Evolutionary conservation across 306 rosid species (phyloP), one percentile per base, ranked within the genome.

Genomic region (Trifolium dubium): DNA sequence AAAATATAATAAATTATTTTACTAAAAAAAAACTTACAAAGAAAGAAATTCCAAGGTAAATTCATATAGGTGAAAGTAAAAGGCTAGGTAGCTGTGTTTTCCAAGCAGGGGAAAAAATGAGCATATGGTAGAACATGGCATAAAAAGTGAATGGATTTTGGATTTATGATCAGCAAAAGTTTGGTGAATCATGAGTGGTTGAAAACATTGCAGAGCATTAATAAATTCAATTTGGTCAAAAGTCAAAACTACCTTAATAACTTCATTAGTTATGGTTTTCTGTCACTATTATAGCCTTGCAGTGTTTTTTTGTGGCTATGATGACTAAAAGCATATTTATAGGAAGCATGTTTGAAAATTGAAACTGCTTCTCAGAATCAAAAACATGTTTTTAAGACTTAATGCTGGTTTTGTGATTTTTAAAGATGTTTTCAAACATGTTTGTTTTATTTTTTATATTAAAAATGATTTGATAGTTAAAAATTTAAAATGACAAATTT

Each of bases 151-250:
- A 58, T 64, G 44, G 15, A 28, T 72, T 50, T 72, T 84, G 73
- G 66, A 5, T 61, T 53, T 17, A 43, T 55, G 69, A 23, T 72
- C 15, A 66, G 76, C 69, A 68, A 31, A 49, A 47, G 46, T 29
- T 53, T 60, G 71, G 61, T 28, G 56, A 23, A 64, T 68, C 29
- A 60, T 56, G 81, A 72, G 67, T 75, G 70, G 73, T 61, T 76
- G 64, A 72, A 69, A 71, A 39, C 31, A 47, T 59, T 46, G 68
- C 58, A 77, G 77, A 67, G 70, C 13, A 73, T 73, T 73, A 35
- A 64, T 77, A 41, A 64, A 71, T 72, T 86, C 78, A 66, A 63
- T 13, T 14, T 39, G 86, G 87, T 82, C 81, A 84, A 70, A 81
- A 76, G 88, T 84, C 90, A 86, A 65, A 70, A 65, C 67, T 37